Evolutionary conservation across 352 stramenopile species (phyloP).

Genomic region (Phytophthora citricola): DNA sequence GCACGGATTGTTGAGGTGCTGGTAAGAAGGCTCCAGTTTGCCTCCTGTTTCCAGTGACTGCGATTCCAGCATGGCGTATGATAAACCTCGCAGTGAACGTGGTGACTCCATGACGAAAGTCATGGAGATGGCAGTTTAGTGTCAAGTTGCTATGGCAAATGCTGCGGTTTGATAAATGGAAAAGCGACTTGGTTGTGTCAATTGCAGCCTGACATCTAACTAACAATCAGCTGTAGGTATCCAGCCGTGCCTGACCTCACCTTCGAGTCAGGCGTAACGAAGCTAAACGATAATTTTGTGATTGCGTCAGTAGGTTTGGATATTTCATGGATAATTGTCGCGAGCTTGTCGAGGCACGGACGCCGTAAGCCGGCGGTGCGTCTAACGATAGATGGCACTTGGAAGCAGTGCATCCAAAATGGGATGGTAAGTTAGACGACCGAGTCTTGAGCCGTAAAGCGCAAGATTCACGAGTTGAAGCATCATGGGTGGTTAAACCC

Average conservation of each 20-base stretch:
- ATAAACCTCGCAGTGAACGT: background rate
- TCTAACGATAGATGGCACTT: too few species aligned
- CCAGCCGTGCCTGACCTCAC: background rate
- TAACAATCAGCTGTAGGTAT: background rate
- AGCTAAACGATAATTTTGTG: background rate
- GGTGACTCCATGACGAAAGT: slow-evolving; percentile 16
- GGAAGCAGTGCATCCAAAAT: too few species aligned
- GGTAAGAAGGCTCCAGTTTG: slow-evolving; percentile 19
- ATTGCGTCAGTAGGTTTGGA: slow-evolving; percentile 1
- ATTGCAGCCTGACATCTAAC: background rate
- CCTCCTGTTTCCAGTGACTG: slow-evolving; percentile 13
- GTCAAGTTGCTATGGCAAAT: too few species aligned
- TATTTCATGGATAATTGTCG: slow-evolving; percentile 4
- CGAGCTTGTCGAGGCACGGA: background rate
- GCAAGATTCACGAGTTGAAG: too few species aligned
- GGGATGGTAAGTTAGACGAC: too few species aligned
- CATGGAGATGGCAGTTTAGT: background rate
- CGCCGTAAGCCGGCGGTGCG: background rate
- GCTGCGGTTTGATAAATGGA: background rate
- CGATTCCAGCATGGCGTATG: slow-evolving; percentile 10
- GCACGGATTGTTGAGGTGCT: slow-evolving; percentile 20
- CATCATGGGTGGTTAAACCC: too few species aligned
- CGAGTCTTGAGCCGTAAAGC: too few species aligned
- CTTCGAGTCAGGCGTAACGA: slow-evolving; percentile 7
- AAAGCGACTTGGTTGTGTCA: background rate